Evolutionary conservation across 148 eudicot genomes (phyloP).

Genomic region (Rhododendron simsii): DNA sequence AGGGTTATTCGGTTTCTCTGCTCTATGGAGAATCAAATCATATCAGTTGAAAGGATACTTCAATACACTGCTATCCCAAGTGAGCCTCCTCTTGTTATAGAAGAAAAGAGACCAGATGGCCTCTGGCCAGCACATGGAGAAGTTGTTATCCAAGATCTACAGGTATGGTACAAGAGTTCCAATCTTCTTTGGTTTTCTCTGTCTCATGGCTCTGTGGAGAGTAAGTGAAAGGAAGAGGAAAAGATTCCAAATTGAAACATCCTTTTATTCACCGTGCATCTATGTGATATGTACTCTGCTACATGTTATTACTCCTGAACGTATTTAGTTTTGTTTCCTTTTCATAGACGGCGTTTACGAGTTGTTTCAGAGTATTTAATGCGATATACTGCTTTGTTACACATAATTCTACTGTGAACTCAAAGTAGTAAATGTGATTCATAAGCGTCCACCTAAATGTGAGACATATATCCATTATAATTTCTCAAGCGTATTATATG

Average conservation of each 20-base stretch:
- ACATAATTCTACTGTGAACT: too few relatives aligned
- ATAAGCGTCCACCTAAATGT: neutral
- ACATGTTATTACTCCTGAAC: neutral
- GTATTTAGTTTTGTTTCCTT: too few relatives aligned
- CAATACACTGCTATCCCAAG: slow-evolving; percentile 46
- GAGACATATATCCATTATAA: too few relatives aligned
- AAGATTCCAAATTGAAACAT: neutral
- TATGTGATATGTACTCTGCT: neutral
- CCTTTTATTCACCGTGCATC: neutral
- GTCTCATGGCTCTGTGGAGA: neutral
- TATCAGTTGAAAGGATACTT: slow-evolving; percentile 63
- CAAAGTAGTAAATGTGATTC: too few relatives aligned
- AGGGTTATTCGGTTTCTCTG: slow-evolving; percentile 38
- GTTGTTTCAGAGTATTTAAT: too few relatives aligned
- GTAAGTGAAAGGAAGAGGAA: neutral
- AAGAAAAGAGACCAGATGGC: slow-evolving; percentile 35
- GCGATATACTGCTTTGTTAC: too few relatives aligned
- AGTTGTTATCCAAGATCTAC: slow-evolving; percentile 35
- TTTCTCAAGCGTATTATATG: neutral
- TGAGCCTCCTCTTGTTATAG: slow-evolving; percentile 53
- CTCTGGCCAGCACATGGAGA: slow-evolving; percentile 53
- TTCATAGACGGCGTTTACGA: too few relatives aligned
- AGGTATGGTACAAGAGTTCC: slow-evolving; percentile 21
- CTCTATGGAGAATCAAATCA: slow-evolving; percentile 50
- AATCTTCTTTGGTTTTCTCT: neutral